Percentiles rank a stretch among this genome's conserved stretches.
These are phyloP conservation scores for Nelumbo lutea DNA, from an alignment of 164 flowering plant species.

Conservation along the genomic window DNA sequence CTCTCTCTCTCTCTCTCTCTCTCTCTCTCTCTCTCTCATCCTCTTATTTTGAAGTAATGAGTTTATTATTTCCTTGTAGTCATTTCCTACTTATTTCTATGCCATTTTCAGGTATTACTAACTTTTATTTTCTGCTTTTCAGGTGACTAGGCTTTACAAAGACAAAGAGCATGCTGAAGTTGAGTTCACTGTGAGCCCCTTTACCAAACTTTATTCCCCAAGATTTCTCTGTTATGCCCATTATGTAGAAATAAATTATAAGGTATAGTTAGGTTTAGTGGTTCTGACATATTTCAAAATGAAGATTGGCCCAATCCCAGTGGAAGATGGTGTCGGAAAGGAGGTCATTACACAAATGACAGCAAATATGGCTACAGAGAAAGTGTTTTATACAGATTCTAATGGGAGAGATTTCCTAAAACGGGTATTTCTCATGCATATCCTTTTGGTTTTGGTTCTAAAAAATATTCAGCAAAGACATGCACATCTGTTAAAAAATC, in stretches of 20 bases:
- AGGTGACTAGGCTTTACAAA: conserved; percentile 81
- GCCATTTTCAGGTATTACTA: neutral
- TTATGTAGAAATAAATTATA: neutral
- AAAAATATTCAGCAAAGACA: neutral
- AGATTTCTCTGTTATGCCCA: neutral
- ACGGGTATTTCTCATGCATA: conserved; percentile 40
- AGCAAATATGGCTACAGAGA: conserved; percentile 66
- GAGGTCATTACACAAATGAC: conserved; percentile 73
- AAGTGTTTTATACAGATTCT: conserved; percentile 80
- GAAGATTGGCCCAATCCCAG: conserved; percentile 84
- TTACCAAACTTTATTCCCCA: neutral
- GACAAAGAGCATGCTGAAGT: conserved; percentile 83
- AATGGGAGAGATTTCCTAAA: conserved; percentile 85
- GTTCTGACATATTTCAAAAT: conserved; percentile 19
- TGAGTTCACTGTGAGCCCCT: conserved; percentile 70
- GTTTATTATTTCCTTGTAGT: neutral
- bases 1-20: no score
- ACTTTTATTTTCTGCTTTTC: conserved; percentile 10
- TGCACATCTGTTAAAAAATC: no score
- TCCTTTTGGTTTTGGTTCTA: neutral
- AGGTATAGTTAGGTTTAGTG: neutral
- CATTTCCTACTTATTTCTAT: neutral
- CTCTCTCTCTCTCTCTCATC: no score
- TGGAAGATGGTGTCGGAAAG: conserved; percentile 66
- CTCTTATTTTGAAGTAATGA: neutral